Percentiles rank a stretch among this genome's conserved stretches.
phyloP scores from a whole-genome alignment of 1,284 basidiomycete species.

The Phenoliferia sp. region DNA sequence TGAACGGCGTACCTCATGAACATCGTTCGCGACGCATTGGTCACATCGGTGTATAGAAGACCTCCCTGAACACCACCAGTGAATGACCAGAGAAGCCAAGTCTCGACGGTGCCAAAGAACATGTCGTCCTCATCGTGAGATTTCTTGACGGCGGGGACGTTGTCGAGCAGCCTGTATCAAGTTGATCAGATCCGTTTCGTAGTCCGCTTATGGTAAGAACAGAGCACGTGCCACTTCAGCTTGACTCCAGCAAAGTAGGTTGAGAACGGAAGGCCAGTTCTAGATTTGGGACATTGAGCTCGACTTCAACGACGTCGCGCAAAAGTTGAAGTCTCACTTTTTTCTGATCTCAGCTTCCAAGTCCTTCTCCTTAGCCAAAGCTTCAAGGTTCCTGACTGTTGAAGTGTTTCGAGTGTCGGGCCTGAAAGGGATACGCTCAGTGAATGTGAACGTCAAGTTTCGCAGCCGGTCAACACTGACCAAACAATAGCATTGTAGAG shows the following conservation, averaged over 20 bases:
- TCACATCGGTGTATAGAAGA: conserved; percentile 84
- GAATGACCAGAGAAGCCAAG: conserved; percentile 91
- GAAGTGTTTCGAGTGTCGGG: conserved; percentile 85
- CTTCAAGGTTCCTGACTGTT: conserved; percentile 70
- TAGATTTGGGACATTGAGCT: not conserved
- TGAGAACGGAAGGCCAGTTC: not conserved
- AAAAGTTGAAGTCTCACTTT: conserved; percentile 67
- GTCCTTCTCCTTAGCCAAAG: conserved; percentile 64
- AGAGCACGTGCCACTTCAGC: not conserved
- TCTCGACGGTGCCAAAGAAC: conserved; percentile 90
- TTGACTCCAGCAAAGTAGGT: not conserved
- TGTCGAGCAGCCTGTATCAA: conserved; percentile 85
- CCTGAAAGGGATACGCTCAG: no score
- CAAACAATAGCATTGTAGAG: conserved; percentile 50
- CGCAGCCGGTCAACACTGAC: conserved; percentile 10
- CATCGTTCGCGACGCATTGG: conserved; percentile 93
- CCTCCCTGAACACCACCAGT: conserved; percentile 62
- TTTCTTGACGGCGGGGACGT: conserved; percentile 67
- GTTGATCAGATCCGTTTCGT: not conserved
- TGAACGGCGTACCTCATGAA: not conserved
- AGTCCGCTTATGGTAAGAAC: not conserved
- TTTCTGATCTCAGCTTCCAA: conserved; percentile 58
- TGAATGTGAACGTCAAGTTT: not conserved
- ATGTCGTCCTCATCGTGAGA: conserved; percentile 80
- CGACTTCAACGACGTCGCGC: not conserved